Percentiles rank a stretch among this genome's conserved stretches.
Conservation (phyloP, 176 grass and related monocot species). For the Aegilops umbellulata region DNA sequence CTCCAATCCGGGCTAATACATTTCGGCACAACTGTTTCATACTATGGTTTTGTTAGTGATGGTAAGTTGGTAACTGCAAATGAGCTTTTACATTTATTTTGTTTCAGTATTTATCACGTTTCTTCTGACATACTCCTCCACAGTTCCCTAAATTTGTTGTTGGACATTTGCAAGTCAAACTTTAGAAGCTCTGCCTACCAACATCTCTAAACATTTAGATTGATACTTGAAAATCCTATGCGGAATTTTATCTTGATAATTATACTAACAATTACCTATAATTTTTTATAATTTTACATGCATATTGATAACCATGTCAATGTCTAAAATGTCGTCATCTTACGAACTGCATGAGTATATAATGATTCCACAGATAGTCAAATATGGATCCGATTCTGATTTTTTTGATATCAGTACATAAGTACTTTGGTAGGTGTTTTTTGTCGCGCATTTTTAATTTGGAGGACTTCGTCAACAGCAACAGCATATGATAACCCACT, state of each 20-base stretch:
- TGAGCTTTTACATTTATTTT: not conserved
- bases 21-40: conserved; percentile 93
- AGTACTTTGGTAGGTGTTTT: conserved; percentile 1
- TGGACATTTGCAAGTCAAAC: not conserved
- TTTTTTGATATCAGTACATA: not conserved
- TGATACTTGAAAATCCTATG: not conserved
- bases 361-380: not conserved
- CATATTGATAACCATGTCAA: not conserved
- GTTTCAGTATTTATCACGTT: not conserved
- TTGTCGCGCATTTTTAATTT: not conserved
- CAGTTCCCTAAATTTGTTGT: not conserved
- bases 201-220: not conserved
- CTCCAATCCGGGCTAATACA: conserved; percentile 79
- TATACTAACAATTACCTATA: not conserved
- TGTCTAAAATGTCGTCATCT: not conserved
- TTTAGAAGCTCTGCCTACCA: not conserved
- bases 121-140: not conserved
- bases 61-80: conserved; percentile 89
- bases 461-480: not conserved
- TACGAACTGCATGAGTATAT: not conserved
- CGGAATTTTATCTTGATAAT: not conserved
- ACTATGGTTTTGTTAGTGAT: conserved; percentile 98
- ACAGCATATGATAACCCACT: not conserved
- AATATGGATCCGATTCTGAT: not conserved
- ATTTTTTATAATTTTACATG: not conserved